Percentiles rank a stretch among this genome's conserved stretches.
phyloP scores from a whole-genome alignment of 2,329 filamentous ascomycete genomes.

The Pestalotiopsis sp. region DNA sequence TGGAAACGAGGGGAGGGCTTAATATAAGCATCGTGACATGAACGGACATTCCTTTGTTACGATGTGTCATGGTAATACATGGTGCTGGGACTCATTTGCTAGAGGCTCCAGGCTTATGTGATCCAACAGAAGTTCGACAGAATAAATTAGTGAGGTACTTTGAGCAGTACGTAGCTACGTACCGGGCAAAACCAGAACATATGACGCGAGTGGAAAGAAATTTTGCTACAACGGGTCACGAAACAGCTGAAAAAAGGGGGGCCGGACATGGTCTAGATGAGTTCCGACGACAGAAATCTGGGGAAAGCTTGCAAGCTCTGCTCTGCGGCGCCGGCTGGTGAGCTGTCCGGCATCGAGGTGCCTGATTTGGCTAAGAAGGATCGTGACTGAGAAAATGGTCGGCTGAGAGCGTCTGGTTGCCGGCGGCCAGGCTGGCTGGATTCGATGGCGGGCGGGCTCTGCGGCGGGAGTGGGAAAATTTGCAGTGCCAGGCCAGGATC shows the following conservation, averaged over 20 bases:
- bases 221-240: not conserved
- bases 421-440: no score
- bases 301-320: conserved; percentile 6
- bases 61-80: conserved; percentile 14
- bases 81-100: not conserved
- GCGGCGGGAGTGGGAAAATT: conserved; percentile 10
- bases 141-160: not conserved
- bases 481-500: conserved; percentile 1
- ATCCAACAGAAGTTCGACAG: conserved; percentile 6
- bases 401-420: not conserved
- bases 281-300: not conserved
- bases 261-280: conserved; percentile 3
- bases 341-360: conserved; percentile 6
- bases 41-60: conserved; percentile 3
- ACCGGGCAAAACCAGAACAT: not conserved
- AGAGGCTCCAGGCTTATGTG: not conserved
- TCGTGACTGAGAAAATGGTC: not conserved
- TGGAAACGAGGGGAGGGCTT: conserved; percentile 10
- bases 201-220: conserved; percentile 1
- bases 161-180: conserved; percentile 12
- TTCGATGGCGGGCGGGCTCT: not conserved
- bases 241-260: not conserved
- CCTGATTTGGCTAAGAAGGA: not conserved
- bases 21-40: conserved; percentile 14
- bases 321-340: conserved; percentile 2